These are phyloP conservation scores for Haplosporangium sp. DNA, from an alignment of 371 early-diverging fungal genomes.

Conservation along the genomic window DNA sequence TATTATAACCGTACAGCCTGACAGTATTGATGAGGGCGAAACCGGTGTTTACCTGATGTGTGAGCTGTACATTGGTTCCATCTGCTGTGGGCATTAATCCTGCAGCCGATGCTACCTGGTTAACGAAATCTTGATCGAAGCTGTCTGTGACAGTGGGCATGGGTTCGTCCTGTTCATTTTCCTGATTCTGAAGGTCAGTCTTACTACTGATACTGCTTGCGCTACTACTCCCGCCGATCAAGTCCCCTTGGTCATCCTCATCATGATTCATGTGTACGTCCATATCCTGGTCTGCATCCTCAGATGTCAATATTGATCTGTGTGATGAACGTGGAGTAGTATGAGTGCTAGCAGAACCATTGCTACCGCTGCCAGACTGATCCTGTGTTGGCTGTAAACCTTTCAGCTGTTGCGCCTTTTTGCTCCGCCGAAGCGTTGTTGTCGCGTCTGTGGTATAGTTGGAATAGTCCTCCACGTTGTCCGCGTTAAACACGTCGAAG, in stretches of 20 bases:
- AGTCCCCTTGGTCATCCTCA: background rate
- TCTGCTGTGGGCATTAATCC: slow-evolving; percentile 67
- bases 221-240: too few species aligned
- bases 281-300: slow-evolving; percentile 4
- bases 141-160: slow-evolving; percentile 79
- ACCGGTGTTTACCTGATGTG: slow-evolving; percentile 55
- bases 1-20: too few species aligned
- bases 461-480: slow-evolving; percentile 16
- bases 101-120: slow-evolving; percentile 71
- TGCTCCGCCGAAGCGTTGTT: background rate
- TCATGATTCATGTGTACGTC: background rate
- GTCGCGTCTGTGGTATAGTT: background rate
- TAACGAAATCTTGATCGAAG: slow-evolving; percentile 78
- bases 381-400: background rate
- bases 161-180: background rate
- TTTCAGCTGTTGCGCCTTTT: background rate
- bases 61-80: slow-evolving; percentile 59
- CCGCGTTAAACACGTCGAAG: slow-evolving; percentile 28
- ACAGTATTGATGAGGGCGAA: too few species aligned
- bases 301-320: background rate
- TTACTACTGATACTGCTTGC: too few species aligned
- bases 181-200: slow-evolving; percentile 1
- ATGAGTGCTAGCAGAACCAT: background rate
- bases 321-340: background rate
- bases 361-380: background rate